Evolutionary conservation across 257 asterid species (phyloP), one percentile per base, ranked within the genome.

Genomic region (Phtheirospermum japonicum): DNA sequence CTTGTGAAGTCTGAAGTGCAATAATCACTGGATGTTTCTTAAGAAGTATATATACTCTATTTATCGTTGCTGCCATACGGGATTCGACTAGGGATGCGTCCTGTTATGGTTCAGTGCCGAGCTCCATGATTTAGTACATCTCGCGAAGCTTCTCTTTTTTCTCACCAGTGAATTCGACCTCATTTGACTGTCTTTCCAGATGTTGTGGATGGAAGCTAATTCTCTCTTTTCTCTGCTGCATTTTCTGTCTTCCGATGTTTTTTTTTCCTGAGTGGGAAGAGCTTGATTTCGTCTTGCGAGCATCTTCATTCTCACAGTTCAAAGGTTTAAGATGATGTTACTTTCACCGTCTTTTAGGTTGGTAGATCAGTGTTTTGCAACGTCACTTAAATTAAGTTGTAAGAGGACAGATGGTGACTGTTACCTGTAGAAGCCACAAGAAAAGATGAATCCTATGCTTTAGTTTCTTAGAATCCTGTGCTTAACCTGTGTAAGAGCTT

Each of bases 101-200:
- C n/a, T 66, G 18, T 42, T 71, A 34, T 14, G 70, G 53, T 48
- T 64, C 74, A 16, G 9, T 69, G 19, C 59, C 32, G 52, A 56
- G 62, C 40, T 45, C 54, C 54, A 20, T 26, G 63, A 63, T 58
- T 55, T 59, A 71, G 63, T 48, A 39, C 57, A 32, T 43, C 63
- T 60, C 74, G 63, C 62, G 77, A 67, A 67, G 58, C 46, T 33
- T 67, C n/a, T 70, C 40, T 49, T 50, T 58, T 61, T 56, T 52
- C 67, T 11, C 12, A 16, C 50, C 61, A 54, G 26, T 50, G 53
- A 62, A 18, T 63, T 66, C 56, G 28, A n/a, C n/a, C n/a, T n/a
- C n/a, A n/a, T 31, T 54, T 20, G 69, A 23, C 13, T 7, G 59
- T 16, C 70, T 20, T 49, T 54, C 28, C 14, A 17, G 42, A 68